Base-by-base conservation (phyloP, 805 yeast genomes). In the Cyberlindnera bimundalis region DNA sequence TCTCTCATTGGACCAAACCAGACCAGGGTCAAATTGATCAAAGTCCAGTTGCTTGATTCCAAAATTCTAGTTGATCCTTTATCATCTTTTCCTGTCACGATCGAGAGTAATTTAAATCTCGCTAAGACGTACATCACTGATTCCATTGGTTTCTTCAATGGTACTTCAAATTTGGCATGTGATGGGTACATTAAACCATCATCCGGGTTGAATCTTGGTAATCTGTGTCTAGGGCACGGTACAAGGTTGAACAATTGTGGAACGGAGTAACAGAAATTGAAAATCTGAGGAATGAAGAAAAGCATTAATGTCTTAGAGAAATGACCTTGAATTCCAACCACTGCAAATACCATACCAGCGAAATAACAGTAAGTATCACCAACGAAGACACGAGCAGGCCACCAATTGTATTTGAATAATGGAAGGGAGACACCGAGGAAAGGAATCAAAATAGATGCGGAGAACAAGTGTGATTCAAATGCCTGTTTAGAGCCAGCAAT, bases 281-380 rank as follows among this genome's bases (percentile, higher is more conserved):
- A 63, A 40, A 93, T 85, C 65, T 93, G 99, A 3, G 98, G 98
- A 30, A 87, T 67, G 59, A 93, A 84, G 56, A 93, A 82, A 25
- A 90, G 63, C 63, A 93, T 68, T 51, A 91, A 68, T 0, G 99
- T 93, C 64, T 93, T 93, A 31, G 96, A 87, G 62, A 90, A 93
- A 67, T 93, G 99, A 1, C 98, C 98, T 43, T 87, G 72, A 26
- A 93, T 93, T 1, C 97, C 98, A 23, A 87, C 96, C 20, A 90
- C 93, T 0, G 98, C 99, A 63, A 93, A 89, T 1, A 93, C 96
- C 99, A 93, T 93, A 4, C 99, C 99, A 19, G 96, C 88, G 62
- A 93, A 90, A 64, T 93, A 93, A 65, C 99, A 93, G 68, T 84
- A 93, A 1, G 99, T 91, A 60, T 93, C 99, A 23, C 99, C 99